Evolutionary conservation across 2,329 filamentous ascomycete genomes (phyloP).

Genomic region (Sporothrix protearum): DNA sequence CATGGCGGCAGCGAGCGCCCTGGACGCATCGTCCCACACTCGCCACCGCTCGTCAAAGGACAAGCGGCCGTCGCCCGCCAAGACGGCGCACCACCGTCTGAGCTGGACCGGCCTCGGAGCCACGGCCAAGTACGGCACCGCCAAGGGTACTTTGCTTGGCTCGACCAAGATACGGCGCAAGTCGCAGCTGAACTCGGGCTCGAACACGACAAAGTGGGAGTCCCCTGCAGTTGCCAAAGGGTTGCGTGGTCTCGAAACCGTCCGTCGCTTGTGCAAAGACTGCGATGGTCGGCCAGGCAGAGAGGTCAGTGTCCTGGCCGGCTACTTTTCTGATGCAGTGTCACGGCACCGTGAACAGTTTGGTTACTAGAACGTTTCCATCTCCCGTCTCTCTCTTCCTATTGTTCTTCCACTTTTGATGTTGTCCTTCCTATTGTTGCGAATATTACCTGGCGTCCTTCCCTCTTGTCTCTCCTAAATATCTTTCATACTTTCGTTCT

Average conservation of each 20-base stretch:
- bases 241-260: constrained; percentile 37
- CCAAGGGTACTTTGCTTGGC: constrained; percentile 27
- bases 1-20: constrained; percentile 31
- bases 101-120: constrained; percentile 43
- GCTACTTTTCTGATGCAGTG: constrained; percentile 30
- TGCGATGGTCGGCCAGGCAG: constrained; percentile 36
- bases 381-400: not conserved
- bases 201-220: not conserved
- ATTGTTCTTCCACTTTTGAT: not conserved
- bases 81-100: constrained; percentile 35
- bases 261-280: constrained; percentile 36
- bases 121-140: constrained; percentile 30
- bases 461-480: not conserved
- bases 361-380: not conserved
- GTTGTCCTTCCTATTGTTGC: not conserved
- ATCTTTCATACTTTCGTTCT: not conserved
- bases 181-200: not conserved
- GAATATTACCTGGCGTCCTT: not conserved
- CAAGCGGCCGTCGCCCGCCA: constrained; percentile 8
- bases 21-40: not conserved
- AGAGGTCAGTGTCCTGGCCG: constrained; percentile 36
- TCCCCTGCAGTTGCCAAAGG: not conserved
- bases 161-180: not conserved
- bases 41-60: not conserved
- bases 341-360: constrained; percentile 21